Base-by-base conservation (phyloP, 805 yeast species). In the Ogataea saltuana region DNA sequence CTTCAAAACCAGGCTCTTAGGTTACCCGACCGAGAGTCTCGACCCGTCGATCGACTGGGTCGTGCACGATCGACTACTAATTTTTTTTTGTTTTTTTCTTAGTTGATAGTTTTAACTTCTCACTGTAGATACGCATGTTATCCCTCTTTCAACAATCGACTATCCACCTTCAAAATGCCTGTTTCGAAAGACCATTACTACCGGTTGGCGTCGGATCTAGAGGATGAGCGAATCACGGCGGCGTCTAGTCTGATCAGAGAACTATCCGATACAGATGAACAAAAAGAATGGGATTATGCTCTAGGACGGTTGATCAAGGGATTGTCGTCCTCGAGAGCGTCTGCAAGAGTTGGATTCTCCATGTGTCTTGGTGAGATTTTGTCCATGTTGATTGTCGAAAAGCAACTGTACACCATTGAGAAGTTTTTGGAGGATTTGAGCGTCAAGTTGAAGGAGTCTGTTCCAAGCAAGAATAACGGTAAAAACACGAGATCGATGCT, bases 261-360 rank as follows among this genome's bases (percentile, higher is more conserved):
- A 46, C 74, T 90, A 4, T 59, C 67, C 11, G 58, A 55, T 0
- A 72, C 67, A 6, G 58, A 66, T 19, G 63, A 70, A 20, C 61
- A 64, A 17, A 69, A 68, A 1, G 96, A 89, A 54, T 88, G 91
- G 88, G 76, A 76, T 37, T 91, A 91, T 59, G 93, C 95, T 0
- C 64, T 87, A 42, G 78, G 78, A 49, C 75, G 98, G 58, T 70
- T 91, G 49, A 75, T 88, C 50, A 83, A 81, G 49, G 97, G 98
- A 39, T 68, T 91, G 23, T 72, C 88, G 4, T 85, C 96, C 5
- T 76, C 89, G 12, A 77, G 93, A 56, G 95, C 85, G 18, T 75
- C 88, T 36, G 93, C 96, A 1, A 71, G 97, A 44, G 65, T 87
- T 21, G 98, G 98, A 4, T 91, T 84, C 58, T 86, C 96, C 2